These are phyloP conservation scores for Aspergillus spinulosporus DNA, from an alignment of 2,329 filamentous ascomycete genomes.

Conservation along the genomic window DNA sequence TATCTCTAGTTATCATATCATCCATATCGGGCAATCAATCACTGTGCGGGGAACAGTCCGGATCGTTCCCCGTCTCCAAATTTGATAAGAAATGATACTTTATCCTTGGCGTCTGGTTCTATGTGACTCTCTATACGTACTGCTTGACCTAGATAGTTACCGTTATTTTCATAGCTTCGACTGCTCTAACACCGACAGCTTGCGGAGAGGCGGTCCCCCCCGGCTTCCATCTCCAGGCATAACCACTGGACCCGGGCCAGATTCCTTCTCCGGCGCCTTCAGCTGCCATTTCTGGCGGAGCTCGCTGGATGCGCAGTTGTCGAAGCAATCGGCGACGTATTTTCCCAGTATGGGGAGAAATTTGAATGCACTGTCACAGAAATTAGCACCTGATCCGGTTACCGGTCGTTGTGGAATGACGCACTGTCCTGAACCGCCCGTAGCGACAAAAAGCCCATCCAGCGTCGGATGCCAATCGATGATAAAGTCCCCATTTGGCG, in stretches of 20 bases:
- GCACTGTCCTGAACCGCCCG: slow-evolving; percentile 24
- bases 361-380: slow-evolving; percentile 16
- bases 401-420: background rate
- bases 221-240: slow-evolving; percentile 20
- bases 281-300: slow-evolving; percentile 18
- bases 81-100: background rate
- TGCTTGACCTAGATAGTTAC: background rate
- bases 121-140: background rate
- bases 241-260: background rate
- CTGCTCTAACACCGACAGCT: slow-evolving; percentile 15
- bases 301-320: background rate
- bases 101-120: background rate
- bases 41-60: background rate
- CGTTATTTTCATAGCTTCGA: slow-evolving; percentile 8
- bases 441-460: slow-evolving; percentile 40
- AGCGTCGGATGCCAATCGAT: slow-evolving; percentile 65
- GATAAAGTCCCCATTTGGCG: slow-evolving; percentile 66
- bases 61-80: background rate
- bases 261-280: background rate
- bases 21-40: background rate
- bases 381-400: background rate
- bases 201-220: slow-evolving; percentile 17
- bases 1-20: background rate
- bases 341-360: slow-evolving; percentile 20
- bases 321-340: slow-evolving; percentile 19